A percentile compares a stretch with the other conserved stretches of the same genome.
phyloP scores from a whole-genome alignment of 2,329 filamentous ascomycete genomes.

The Dactylonectria estremocensis region DNA sequence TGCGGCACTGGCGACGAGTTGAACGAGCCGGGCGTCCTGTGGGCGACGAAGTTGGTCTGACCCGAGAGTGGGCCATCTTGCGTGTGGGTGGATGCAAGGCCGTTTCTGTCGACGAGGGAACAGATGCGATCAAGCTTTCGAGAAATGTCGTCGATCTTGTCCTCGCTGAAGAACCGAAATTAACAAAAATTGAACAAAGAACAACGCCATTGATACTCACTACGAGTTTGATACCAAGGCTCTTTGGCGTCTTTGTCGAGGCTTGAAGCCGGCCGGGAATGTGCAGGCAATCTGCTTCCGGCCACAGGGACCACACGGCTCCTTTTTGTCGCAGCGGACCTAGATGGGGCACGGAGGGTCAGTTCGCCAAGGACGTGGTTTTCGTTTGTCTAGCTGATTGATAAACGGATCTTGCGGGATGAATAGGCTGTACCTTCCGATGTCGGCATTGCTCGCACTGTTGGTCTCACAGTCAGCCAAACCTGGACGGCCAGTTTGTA shows the following conservation, averaged over 20 bases:
- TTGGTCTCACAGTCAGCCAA: background rate
- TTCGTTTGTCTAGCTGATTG: no score
- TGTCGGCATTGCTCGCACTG: background rate
- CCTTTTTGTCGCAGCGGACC: slow-evolving; percentile 1
- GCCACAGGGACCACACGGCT: background rate
- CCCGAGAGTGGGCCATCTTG: background rate
- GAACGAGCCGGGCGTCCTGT: background rate
- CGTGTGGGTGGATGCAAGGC: background rate
- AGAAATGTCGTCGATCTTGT: background rate
- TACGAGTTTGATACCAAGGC: background rate
- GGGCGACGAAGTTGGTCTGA: background rate
- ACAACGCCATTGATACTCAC: background rate
- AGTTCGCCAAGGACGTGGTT: no score
- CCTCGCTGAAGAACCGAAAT: background rate
- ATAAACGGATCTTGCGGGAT: background rate
- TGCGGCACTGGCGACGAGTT: background rate
- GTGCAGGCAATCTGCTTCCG: background rate
- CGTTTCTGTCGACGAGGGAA: background rate
- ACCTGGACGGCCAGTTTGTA: background rate
- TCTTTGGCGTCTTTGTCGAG: background rate
- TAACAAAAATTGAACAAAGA: background rate
- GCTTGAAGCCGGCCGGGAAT: background rate
- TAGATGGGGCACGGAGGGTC: background rate
- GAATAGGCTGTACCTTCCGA: background rate
- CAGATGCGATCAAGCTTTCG: background rate